Evolutionary conservation across 371 early-diverging fungal species (phyloP), one percentile per base, ranked within the genome.

Genomic region (Mucor sp.): DNA sequence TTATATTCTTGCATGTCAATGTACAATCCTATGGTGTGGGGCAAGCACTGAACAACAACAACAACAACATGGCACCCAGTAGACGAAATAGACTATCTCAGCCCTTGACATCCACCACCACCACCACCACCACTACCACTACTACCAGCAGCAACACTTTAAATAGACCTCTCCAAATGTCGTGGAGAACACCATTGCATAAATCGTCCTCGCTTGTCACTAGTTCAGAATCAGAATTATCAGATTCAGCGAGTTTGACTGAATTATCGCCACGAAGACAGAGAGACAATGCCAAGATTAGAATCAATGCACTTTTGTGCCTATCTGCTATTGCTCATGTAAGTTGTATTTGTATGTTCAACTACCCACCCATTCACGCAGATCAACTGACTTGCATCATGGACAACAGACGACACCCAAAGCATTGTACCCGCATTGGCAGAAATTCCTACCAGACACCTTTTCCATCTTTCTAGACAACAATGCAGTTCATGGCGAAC

Each of bases 151-250:
- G 17, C 17, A 27, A n/a, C 41, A 33, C 33, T 35, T 35, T 12
- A 43, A 58, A 43, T 68, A 53, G 39, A 23, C 37, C 55, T 17
- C 27, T 59, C 1, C 69, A 66, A 19, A 59, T 76, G 11, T 65
- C 74, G 47, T 80, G 74, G 75, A 56, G 70, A 59, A 56, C 70
- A 23, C 28, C 65, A 25, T 27, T 59, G 14, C 30, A 60, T 15
- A 43, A 60, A 43, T 39, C 63, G 30, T 27, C 21, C 4, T 41
- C 33, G 35, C 53, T 50, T 57, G 74, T 70, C 30, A 70, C 77
- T 1, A 86, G 85, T 43, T 88, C 90, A 30, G 90, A 90, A 59
- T 89, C 90, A 15, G 89, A 89, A 65, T 41, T 86, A 48, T 88
- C 89, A 3, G 91, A 91, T 74, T 79, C 85, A 19, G 30, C 50